Evolutionary conservation across 495 filamentous ascomycete genomes (phyloP).

Genomic region (Penicillium manginii): DNA sequence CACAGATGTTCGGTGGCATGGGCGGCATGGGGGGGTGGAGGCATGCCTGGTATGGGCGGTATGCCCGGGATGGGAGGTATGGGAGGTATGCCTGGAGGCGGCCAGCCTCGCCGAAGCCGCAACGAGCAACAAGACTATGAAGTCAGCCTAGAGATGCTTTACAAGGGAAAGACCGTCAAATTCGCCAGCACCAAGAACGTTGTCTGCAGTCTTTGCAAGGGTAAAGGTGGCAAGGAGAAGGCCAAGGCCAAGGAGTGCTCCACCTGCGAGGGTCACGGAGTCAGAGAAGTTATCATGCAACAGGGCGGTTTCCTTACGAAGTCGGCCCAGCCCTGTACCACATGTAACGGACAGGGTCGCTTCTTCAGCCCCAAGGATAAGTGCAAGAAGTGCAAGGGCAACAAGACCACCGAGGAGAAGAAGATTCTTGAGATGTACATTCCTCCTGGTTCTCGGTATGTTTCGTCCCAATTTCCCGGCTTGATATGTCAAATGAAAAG

Average conservation of each 20-base stretch:
- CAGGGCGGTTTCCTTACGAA: slow-evolving; percentile 84
- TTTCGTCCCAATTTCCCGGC: background rate
- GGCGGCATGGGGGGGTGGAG: slow-evolving; percentile 53
- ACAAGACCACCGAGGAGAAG: slow-evolving; percentile 75
- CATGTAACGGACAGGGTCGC: slow-evolving; percentile 79
- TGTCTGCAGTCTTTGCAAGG: slow-evolving; percentile 84
- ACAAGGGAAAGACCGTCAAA: slow-evolving; percentile 97
- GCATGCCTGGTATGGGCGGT: slow-evolving; percentile 56
- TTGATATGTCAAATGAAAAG: no score
- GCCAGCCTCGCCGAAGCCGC: slow-evolving; percentile 69
- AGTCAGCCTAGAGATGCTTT: slow-evolving; percentile 88
- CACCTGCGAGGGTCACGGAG: slow-evolving; percentile 76
- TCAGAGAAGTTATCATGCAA: slow-evolving; percentile 69
- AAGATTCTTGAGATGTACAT: slow-evolving; percentile 97
- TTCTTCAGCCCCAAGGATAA: slow-evolving; percentile 92
- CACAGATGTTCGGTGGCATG: slow-evolving; percentile 85
- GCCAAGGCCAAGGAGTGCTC: slow-evolving; percentile 84
- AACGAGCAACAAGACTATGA: slow-evolving; percentile 90
- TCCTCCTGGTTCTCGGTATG: slow-evolving; percentile 76
- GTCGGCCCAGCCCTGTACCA: slow-evolving; percentile 70
- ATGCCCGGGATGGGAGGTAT: slow-evolving; percentile 55
- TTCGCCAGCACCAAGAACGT: slow-evolving; percentile 93
- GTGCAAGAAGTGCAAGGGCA: slow-evolving; percentile 98
- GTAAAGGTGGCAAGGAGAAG: slow-evolving; percentile 88
- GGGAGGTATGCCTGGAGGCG: slow-evolving; percentile 64